These are phyloP conservation scores for Penicillium psychrosexuale DNA, from an alignment of 2,329 filamentous ascomycete genomes.

Conservation along the genomic window DNA sequence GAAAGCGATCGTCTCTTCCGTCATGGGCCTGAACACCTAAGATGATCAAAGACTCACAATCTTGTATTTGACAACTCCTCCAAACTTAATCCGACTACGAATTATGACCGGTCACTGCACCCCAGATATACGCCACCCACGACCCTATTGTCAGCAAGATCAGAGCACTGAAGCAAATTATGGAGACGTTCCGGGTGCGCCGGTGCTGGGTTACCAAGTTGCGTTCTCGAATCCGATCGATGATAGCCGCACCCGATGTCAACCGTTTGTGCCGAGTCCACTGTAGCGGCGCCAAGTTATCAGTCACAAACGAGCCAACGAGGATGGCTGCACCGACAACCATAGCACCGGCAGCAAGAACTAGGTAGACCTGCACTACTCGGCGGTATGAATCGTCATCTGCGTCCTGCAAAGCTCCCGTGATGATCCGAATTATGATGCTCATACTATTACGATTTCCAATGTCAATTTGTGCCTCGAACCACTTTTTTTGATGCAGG, in stretches of 20 bases:
- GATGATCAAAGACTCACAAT: background rate
- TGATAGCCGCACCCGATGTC: slow-evolving; percentile 42
- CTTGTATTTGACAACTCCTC: background rate
- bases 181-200: slow-evolving; percentile 44
- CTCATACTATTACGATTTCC: slow-evolving; percentile 48
- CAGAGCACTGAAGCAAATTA: slow-evolving; percentile 45
- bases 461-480: background rate
- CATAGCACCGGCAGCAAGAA: slow-evolving; percentile 51
- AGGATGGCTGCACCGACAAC: slow-evolving; percentile 46
- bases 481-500: background rate
- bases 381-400: slow-evolving; percentile 56
- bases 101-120: slow-evolving; percentile 54
- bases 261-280: slow-evolving; percentile 58
- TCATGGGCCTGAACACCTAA: background rate
- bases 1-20: background rate
- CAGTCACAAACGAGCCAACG: slow-evolving; percentile 36
- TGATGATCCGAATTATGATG: slow-evolving; percentile 58
- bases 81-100: slow-evolving; percentile 9
- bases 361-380: slow-evolving; percentile 56
- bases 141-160: slow-evolving; percentile 50
- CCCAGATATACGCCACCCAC: slow-evolving; percentile 58
- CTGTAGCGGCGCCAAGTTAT: slow-evolving; percentile 52
- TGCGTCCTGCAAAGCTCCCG: slow-evolving; percentile 57
- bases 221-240: slow-evolving; percentile 43
- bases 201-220: slow-evolving; percentile 39